These are phyloP conservation scores for Cercospora brassicicola DNA, from an alignment of 2,329 filamentous ascomycete genomes.

Conservation along the genomic window DNA sequence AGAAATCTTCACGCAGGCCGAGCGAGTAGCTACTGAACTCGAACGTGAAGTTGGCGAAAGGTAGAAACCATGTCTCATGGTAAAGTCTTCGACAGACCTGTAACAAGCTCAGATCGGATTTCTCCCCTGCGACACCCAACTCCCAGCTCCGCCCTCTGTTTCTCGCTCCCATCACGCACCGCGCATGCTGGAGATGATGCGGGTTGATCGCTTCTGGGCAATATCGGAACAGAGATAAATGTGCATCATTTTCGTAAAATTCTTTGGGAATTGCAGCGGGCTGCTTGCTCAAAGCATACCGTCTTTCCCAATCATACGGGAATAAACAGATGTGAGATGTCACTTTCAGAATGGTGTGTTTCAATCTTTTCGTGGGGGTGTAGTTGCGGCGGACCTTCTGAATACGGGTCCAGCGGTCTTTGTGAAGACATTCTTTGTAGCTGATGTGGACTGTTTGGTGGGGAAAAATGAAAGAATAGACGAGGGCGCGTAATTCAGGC, in stretches of 20 bases:
- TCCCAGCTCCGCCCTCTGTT: not conserved
- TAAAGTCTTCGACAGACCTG: slow-evolving; percentile 4
- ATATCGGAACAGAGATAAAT: not conserved
- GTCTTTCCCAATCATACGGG: not conserved
- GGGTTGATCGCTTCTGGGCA: not conserved
- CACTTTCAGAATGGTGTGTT: too few species aligned
- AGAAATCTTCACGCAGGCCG: not conserved
- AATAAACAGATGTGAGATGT: not conserved
- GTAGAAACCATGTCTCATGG: not conserved
- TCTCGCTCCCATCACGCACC: not conserved
- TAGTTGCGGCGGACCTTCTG: too few species aligned
- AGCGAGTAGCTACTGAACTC: not conserved
- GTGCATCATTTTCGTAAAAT: not conserved
- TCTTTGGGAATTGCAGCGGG: not conserved
- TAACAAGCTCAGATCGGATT: not conserved
- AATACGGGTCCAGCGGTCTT: not conserved
- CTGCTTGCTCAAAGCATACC: not conserved
- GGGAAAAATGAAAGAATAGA: not conserved
- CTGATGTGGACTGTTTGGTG: not conserved
- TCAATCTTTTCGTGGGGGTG: too few species aligned
- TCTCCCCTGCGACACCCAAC: too few species aligned
- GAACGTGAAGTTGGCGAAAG: slow-evolving; percentile 3
- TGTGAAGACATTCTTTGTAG: not conserved
- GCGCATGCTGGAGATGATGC: not conserved
- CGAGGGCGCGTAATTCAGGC: not conserved